Evolutionary conservation across 2,329 filamentous ascomycete genomes (phyloP).

Genomic region (Elsinoe batatas): DNA sequence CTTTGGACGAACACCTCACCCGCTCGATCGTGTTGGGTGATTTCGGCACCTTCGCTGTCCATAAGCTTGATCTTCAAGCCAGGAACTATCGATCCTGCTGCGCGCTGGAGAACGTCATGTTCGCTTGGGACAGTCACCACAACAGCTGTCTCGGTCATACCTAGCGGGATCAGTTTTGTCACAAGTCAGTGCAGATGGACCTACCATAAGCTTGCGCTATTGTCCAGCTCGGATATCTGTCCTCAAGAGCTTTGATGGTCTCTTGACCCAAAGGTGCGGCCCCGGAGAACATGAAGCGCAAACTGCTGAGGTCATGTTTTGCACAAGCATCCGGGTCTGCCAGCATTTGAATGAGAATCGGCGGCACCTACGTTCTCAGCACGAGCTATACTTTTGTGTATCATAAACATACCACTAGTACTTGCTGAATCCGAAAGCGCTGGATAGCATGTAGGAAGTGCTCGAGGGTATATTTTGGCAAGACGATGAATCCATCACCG

Average conservation of each 20-base stretch:
- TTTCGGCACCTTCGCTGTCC: conserved; percentile 54
- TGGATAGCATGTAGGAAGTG: conserved; percentile 53
- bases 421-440: conserved; percentile 55
- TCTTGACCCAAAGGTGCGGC: conserved; percentile 65
- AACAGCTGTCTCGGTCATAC: conserved; percentile 63
- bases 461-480: conserved; percentile 60
- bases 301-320: conserved; percentile 58
- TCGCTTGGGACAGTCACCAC: conserved; percentile 50
- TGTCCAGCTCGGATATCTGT: conserved; percentile 50
- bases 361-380: conserved; percentile 48
- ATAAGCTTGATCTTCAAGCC: conserved; percentile 54
- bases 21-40: conserved; percentile 56
- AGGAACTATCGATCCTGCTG: conserved; percentile 57
- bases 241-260: conserved; percentile 51
- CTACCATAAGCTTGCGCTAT: conserved; percentile 55
- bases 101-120: conserved; percentile 55
- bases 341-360: conserved; percentile 63
- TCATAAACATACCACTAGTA: conserved; percentile 40
- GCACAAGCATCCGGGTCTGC: conserved; percentile 49
- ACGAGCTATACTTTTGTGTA: background rate
- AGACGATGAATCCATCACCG: conserved; percentile 58
- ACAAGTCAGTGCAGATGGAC: background rate
- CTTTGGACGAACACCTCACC: too few species aligned
- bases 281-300: conserved; percentile 54
- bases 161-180: conserved; percentile 23